phyloP scores from a whole-genome alignment of 2,329 filamentous ascomycete species.

The Thelonectria blattea region DNA sequence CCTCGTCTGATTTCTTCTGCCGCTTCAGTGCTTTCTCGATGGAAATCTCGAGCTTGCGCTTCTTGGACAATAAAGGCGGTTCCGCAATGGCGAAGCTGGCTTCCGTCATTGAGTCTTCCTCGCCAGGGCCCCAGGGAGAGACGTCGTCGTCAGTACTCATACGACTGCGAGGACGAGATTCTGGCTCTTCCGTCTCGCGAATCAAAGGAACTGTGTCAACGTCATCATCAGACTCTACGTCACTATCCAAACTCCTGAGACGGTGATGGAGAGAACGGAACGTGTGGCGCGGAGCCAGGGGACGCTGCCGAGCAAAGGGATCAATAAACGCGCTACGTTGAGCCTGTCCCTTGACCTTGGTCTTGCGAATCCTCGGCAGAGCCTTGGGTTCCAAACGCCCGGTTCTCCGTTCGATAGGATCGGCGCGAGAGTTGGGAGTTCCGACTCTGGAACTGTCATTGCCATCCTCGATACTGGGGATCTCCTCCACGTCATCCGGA shows the following conservation, averaged over 20 bases:
- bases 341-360: slow-evolving; percentile 58
- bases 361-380: slow-evolving; percentile 78
- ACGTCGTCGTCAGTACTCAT: slow-evolving; percentile 67
- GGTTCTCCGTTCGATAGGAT: slow-evolving; percentile 66
- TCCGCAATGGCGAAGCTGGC: slow-evolving; percentile 72
- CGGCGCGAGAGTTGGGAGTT: slow-evolving; percentile 69
- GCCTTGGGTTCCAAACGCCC: slow-evolving; percentile 63
- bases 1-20: slow-evolving; percentile 80
- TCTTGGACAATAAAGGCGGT: slow-evolving; percentile 59
- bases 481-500: slow-evolving; percentile 64
- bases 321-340: slow-evolving; percentile 71
- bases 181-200: slow-evolving; percentile 83
- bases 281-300: slow-evolving; percentile 61
- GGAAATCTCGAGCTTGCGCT: slow-evolving; percentile 74
- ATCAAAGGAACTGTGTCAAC: slow-evolving; percentile 59
- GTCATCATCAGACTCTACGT: slow-evolving; percentile 90
- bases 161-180: slow-evolving; percentile 81
- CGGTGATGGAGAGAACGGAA: slow-evolving; percentile 82
- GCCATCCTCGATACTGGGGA: slow-evolving; percentile 59
- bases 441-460: slow-evolving; percentile 67
- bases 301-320: slow-evolving; percentile 68
- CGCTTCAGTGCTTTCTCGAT: slow-evolving; percentile 76
- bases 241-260: slow-evolving; percentile 67
- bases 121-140: slow-evolving; percentile 54
- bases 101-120: slow-evolving; percentile 74